Percentiles rank a stretch among this genome's conserved stretches.
Conservation (phyloP, 208 protist species). For the Trypanosoma rangeli region DNA sequence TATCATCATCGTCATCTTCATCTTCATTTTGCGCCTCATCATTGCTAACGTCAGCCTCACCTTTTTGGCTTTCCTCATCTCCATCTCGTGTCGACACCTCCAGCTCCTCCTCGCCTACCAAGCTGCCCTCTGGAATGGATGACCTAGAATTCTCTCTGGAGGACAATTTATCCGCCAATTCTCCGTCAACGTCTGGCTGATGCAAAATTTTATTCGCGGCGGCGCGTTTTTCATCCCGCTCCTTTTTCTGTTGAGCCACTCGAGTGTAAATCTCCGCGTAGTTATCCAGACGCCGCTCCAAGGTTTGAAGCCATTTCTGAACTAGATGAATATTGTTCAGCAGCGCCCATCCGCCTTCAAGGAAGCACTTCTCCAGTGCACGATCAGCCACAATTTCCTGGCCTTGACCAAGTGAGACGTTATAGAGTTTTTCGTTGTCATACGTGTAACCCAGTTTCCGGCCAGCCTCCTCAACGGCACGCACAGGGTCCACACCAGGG, state of each 20-base stretch:
- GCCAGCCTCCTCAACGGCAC: constrained; percentile 94
- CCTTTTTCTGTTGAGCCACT: constrained; percentile 86
- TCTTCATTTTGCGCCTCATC: constrained; percentile 28
- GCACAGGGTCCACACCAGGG: constrained; percentile 98
- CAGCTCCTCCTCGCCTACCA: neutral
- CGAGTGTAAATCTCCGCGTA: constrained; percentile 92
- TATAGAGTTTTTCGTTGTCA: constrained; percentile 94
- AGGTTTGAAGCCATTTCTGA: constrained; percentile 93
- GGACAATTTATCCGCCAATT: neutral
- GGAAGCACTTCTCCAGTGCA: constrained; percentile 92
- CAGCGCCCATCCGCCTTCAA: constrained; percentile 96
- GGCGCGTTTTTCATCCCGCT: constrained; percentile 80
- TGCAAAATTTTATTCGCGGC: constrained; percentile 26
- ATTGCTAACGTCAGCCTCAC: constrained; percentile 12
- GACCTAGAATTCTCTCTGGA: neutral
- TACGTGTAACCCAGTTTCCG: constrained; percentile 94
- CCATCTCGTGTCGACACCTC: neutral
- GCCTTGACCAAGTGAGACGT: constrained; percentile 98
- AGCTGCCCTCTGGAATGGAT: neutral
- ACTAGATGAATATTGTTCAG: constrained; percentile 99
- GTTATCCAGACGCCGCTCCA: constrained; percentile 97
- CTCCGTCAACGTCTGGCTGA: neutral
- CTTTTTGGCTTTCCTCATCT: neutral
- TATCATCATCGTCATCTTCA: constrained; percentile 78
- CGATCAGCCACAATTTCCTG: constrained; percentile 97